Base-by-base conservation (phyloP, 441 rosid species). In the Corymbia calophylla region DNA sequence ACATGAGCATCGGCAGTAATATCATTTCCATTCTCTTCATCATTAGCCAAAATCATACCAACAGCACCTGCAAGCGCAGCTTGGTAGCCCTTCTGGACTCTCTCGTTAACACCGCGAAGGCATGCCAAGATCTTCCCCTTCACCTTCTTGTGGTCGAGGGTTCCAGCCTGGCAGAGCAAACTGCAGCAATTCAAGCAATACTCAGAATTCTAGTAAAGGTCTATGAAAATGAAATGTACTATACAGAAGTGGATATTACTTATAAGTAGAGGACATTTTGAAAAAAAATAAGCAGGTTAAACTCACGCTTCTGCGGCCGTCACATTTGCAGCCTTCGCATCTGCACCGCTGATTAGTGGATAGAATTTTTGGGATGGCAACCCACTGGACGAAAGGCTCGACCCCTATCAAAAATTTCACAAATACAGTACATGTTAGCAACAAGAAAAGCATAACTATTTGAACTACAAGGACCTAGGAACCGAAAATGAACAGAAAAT, bases 1-100 rank as follows among this genome's bases (percentile, higher is more conserved):
- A 94, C n/a, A 88, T 95, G 95, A 87, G 95, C 84, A 87, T 95
- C 95, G 7, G 97, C 92, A 6, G 88, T 9, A 35, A 95, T 12
- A 32, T 93, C 93, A 77, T 92, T 92, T 32, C 93, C 94, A 77
- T 68, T 90, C 0, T 11, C 21, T 85, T 89, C 51, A 86, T 93
- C 93, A 88, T 95, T 97, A 14, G 93, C 92, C 6, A 97, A 85
- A 68, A 97, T 91, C 98, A 97, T 95, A 86, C 98, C 99, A 5
- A 73, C 93, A 3, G 96, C 99, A 1, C 98, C 97, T 0, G 95
- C 96, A 7, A 44, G 51, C 2, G 89, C 86, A 35, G 92, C 96
- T 35, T 58, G 86, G 1, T 53, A 21, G 16, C 96, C 97, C 80
- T 94, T 95, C 1, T 92, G 93, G 12, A 90, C 87, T 86, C 96